Evolutionary conservation across 148 eudicot genomes (phyloP).

Genomic region (Camellia lanceoleosa): DNA sequence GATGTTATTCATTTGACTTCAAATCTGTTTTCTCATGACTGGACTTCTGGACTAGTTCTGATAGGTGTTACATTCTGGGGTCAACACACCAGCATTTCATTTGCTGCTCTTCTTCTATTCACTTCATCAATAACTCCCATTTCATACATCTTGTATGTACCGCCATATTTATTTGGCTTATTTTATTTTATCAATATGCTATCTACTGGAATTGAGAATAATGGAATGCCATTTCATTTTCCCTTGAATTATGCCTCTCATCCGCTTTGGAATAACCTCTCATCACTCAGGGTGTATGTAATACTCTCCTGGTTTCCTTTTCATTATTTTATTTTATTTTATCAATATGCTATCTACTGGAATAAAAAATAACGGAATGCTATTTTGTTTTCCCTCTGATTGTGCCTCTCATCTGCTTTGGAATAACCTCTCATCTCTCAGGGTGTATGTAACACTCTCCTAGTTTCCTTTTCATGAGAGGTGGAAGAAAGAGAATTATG

Average conservation of each 20-base stretch:
- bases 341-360: neutral
- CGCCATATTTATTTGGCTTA: neutral
- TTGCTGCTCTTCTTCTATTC: neutral
- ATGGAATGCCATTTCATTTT: neutral
- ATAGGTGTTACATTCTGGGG: neutral
- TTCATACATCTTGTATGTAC: neutral
- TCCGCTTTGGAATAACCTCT: neutral
- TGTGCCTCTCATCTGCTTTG: neutral
- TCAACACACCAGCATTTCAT: neutral
- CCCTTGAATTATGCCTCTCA: neutral
- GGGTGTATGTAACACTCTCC: neutral
- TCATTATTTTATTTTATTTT: neutral
- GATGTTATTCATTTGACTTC: neutral
- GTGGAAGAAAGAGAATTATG: neutral
- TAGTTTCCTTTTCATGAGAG: neutral
- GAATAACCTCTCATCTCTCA: neutral
- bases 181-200: neutral
- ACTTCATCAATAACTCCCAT: neutral
- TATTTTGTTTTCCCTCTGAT: neutral
- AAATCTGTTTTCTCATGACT: neutral
- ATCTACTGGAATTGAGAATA: neutral
- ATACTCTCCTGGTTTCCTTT: too few relatives aligned
- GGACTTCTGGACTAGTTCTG: neutral
- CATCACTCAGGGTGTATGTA: neutral
- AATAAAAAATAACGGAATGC: neutral